A percentile compares a stretch with the other conserved stretches of the same genome.
Evolutionary conservation across 345 rosid species (phyloP).

Genomic region (Eucalyptus fibrosa): DNA sequence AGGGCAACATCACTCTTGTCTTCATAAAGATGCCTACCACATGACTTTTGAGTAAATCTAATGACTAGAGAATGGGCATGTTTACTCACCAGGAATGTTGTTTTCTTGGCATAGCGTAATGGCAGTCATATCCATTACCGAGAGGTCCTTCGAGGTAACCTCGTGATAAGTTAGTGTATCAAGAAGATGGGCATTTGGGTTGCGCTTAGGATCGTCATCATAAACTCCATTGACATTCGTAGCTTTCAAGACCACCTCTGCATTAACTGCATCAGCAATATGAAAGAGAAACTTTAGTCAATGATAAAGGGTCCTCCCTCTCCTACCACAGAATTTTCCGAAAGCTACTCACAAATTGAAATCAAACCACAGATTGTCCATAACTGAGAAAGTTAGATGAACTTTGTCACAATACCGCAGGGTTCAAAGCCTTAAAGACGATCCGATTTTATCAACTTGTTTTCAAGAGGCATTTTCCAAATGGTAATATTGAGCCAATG

Average conservation of each 20-base stretch:
- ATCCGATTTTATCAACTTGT: not conserved
- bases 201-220: constrained; percentile 71
- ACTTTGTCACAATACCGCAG: not conserved
- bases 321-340: not conserved
- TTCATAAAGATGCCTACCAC: not conserved
- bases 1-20: not conserved
- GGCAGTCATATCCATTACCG: constrained; percentile 98
- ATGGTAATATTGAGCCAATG: not conserved
- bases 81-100: constrained; percentile 70
- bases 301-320: not conserved
- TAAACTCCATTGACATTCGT: constrained; percentile 92
- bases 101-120: constrained; percentile 94
- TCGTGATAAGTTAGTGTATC: constrained; percentile 72
- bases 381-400: not conserved
- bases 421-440: not conserved
- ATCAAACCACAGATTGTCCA: not conserved
- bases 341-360: not conserved
- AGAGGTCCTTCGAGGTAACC: constrained; percentile 82
- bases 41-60: not conserved
- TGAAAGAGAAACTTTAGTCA: not conserved
- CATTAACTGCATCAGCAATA: constrained; percentile 47
- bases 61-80: not conserved
- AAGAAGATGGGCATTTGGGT: constrained; percentile 77
- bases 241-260: constrained; percentile 87
- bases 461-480: not conserved